A percentile compares a stretch with the other conserved stretches of the same genome.
Conservation (phyloP, 1,284 basidiomycete genomes). For the Vanrija sp. region DNA sequence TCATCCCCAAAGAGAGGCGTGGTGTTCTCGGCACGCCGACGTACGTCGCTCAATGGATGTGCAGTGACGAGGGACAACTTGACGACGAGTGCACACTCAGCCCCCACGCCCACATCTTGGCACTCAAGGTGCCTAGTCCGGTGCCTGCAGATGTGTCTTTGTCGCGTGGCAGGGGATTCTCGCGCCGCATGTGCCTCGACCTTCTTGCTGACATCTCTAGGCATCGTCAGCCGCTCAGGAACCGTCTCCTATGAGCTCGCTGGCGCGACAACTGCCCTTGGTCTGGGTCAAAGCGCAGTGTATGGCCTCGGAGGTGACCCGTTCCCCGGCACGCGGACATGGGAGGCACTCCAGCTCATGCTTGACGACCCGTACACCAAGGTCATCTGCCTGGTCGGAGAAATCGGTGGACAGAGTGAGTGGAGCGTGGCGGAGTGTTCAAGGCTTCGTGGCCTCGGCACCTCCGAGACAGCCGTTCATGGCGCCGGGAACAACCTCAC, state of each 20-base stretch:
- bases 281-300: constrained; percentile 87
- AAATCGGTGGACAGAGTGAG: constrained; percentile 70
- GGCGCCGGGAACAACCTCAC: not conserved
- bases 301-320: constrained; percentile 96
- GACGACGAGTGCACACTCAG: too few species aligned
- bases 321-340: constrained; percentile 73
- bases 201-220: constrained; percentile 47
- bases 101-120: too few species aligned
- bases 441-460: too few species aligned
- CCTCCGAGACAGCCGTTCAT: not conserved
- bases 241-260: constrained; percentile 76
- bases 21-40: too few species aligned
- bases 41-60: too few species aligned
- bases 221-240: constrained; percentile 92
- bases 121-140: too few species aligned
- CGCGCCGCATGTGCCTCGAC: too few species aligned
- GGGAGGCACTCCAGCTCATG: constrained; percentile 86
- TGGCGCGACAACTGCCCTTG: constrained; percentile 86
- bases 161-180: too few species aligned
- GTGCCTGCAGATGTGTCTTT: too few species aligned
- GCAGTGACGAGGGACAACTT: too few species aligned
- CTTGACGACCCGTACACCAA: constrained; percentile 76
- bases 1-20: too few species aligned
- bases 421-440: not conserved
- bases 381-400: constrained; percentile 91